phyloP scores from a whole-genome alignment of 140 eudicot species.

The Stevia rebaudiana region DNA sequence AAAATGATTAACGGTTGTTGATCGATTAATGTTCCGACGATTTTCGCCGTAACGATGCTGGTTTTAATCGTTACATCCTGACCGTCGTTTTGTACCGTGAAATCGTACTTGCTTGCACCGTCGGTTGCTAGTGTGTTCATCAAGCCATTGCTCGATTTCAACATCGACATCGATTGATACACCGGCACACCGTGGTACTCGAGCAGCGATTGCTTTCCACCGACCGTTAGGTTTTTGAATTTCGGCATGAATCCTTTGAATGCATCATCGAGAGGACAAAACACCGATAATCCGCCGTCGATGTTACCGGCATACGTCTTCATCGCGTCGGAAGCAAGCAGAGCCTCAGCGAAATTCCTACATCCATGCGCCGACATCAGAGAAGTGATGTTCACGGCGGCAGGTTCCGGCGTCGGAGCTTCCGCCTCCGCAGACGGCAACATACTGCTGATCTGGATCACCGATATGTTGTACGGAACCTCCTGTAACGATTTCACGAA shows the following conservation, averaged over 20 bases:
- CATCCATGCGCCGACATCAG: conserved; percentile 90
- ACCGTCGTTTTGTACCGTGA: conserved; percentile 81
- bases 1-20: conserved; percentile 69
- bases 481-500: conserved; percentile 63
- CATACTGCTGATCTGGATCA: conserved; percentile 56
- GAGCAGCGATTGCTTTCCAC: conserved; percentile 57
- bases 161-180: conserved; percentile 54
- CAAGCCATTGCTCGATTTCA: conserved; percentile 70
- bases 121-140: conserved; percentile 90
- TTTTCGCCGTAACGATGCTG: conserved; percentile 56
- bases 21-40: conserved; percentile 57
- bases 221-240: conserved; percentile 48
- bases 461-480: conserved; percentile 65
- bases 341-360: conserved; percentile 60
- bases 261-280: conserved; percentile 81
- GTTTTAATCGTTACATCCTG: conserved; percentile 62
- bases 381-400: conserved; percentile 36
- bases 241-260: conserved; percentile 61
- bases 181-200: conserved; percentile 75
- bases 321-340: conserved; percentile 48
- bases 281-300: conserved; percentile 70
- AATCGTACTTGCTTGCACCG: conserved; percentile 57
- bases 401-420: conserved; percentile 61
- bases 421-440: conserved; percentile 42
- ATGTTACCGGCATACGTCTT: conserved; percentile 45